phyloP scores from a whole-genome alignment of 2,329 filamentous ascomycete species.

The Pyricularia sp. region DNA sequence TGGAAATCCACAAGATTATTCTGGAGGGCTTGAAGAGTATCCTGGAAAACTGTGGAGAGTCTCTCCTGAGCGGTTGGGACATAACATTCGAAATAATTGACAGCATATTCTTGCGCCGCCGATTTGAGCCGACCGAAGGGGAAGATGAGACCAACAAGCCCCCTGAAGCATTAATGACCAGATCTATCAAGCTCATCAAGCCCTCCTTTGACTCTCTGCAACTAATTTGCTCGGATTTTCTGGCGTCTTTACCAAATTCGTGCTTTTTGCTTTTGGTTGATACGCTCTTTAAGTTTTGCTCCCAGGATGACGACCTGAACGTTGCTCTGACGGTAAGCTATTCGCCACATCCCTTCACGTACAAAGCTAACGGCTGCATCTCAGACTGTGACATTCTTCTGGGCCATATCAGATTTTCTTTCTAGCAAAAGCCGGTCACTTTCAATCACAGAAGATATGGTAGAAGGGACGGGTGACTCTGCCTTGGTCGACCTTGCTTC shows the following conservation, averaged over 20 bases:
- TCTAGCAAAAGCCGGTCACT: slow-evolving; percentile 45
- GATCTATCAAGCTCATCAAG: slow-evolving; percentile 64
- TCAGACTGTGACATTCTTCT: slow-evolving; percentile 85
- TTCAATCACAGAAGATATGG: slow-evolving; percentile 42
- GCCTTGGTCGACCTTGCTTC: slow-evolving; percentile 45
- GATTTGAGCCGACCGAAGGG: slow-evolving; percentile 11
- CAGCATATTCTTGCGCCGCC: slow-evolving; percentile 54
- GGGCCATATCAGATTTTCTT: slow-evolving; percentile 86
- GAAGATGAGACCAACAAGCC: slow-evolving; percentile 14
- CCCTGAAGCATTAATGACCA: slow-evolving; percentile 28
- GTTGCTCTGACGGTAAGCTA: slow-evolving; percentile 70
- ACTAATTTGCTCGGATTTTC: slow-evolving; percentile 88
- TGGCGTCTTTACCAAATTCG: slow-evolving; percentile 55
- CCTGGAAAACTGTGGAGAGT: slow-evolving; percentile 79
- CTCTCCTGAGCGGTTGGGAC: slow-evolving; percentile 70
- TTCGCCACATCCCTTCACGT: slow-evolving; percentile 3
- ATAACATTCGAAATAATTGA: slow-evolving; percentile 75
- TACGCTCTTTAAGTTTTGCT: slow-evolving; percentile 78
- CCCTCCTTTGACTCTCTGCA: slow-evolving; percentile 83
- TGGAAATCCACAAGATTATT: slow-evolving; percentile 68
- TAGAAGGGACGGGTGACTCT: slow-evolving; percentile 41
- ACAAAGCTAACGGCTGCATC: neutral
- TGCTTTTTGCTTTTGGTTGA: slow-evolving; percentile 72
- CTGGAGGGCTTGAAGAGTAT: slow-evolving; percentile 71
- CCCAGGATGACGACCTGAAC: slow-evolving; percentile 83